These are phyloP conservation scores for Phyllosticta capitalensis DNA, from an alignment of 2,329 filamentous ascomycete genomes.

Conservation along the genomic window DNA sequence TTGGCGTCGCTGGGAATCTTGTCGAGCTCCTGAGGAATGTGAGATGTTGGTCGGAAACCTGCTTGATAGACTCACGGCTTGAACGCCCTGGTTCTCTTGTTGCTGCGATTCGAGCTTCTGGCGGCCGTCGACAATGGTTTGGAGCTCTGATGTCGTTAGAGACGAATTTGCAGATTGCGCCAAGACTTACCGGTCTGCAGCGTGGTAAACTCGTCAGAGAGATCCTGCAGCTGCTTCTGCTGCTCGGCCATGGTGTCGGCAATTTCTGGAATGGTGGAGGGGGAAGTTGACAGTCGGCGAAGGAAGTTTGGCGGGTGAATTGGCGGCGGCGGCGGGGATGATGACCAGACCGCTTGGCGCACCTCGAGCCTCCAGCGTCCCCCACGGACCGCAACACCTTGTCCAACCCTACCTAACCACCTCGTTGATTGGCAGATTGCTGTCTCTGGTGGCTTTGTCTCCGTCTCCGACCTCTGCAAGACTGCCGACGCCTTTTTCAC, in stretches of 20 bases:
- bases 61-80: constrained; percentile 48
- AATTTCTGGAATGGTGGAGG: neutral
- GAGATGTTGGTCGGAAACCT: neutral
- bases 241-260: constrained; percentile 34
- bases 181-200: constrained; percentile 62
- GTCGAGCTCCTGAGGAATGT: constrained; percentile 62
- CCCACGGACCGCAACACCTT: neutral
- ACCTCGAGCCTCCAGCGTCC: neutral
- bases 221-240: constrained; percentile 68
- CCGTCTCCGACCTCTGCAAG: neutral
- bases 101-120: constrained; percentile 91
- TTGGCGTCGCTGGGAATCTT: constrained; percentile 69
- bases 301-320: neutral
- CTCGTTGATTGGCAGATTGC: neutral
- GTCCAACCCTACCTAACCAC: neutral
- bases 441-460: neutral
- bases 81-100: constrained; percentile 83
- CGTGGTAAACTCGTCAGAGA: constrained; percentile 81
- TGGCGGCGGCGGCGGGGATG: neutral
- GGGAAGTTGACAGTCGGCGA: neutral
- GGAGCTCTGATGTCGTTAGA: constrained; percentile 55
- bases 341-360: neutral
- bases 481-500: neutral
- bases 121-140: constrained; percentile 63
- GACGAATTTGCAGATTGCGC: neutral